Conservation (phyloP, 1,284 basidiomycete genomes). For the Pulchroboletus neoregius region DNA sequence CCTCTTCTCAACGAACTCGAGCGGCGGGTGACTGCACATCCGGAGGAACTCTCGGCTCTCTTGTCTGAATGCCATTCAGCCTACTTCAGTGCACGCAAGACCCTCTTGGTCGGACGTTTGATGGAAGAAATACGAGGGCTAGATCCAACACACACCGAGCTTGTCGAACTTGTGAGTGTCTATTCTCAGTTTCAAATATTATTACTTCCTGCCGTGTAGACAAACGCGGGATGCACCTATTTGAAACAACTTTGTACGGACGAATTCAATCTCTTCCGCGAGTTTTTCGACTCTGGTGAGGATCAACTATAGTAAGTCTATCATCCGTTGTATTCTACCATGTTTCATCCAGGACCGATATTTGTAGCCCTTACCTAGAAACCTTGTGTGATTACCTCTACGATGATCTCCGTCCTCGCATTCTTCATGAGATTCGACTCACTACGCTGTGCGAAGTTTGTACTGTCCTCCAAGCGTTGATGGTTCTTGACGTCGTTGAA, state of each 20-base stretch:
- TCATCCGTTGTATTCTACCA: not conserved
- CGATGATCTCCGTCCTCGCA: conserved; percentile 88
- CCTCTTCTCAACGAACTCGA: conserved; percentile 84
- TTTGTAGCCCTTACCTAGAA: conserved; percentile 76
- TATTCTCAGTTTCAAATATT: not conserved
- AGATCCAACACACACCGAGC: conserved; percentile 71
- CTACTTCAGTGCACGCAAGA: conserved; percentile 72
- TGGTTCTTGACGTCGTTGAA: conserved; percentile 76
- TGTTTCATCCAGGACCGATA: conserved; percentile 5
- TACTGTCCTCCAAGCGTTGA: conserved; percentile 88
- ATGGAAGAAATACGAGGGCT: conserved; percentile 79
- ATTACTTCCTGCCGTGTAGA: conserved; percentile 43
- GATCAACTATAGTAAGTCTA: conserved; percentile 77
- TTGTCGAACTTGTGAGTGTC: conserved; percentile 75
- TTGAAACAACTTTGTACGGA: conserved; percentile 85
- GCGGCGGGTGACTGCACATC: conserved; percentile 64
- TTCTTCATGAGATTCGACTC: conserved; percentile 85
- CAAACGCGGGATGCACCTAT: conserved; percentile 84
- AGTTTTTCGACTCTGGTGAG: conserved; percentile 85
- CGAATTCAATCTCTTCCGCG: conserved; percentile 80
- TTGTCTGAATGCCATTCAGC: conserved; percentile 81
- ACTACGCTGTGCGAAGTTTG: conserved; percentile 88
- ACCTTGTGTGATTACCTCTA: conserved; percentile 88
- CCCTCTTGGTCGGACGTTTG: conserved; percentile 66
- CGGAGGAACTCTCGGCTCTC: conserved; percentile 73